Conservation (phyloP, 202 grass and related monocot species). For the Zoysia matrella region DNA sequence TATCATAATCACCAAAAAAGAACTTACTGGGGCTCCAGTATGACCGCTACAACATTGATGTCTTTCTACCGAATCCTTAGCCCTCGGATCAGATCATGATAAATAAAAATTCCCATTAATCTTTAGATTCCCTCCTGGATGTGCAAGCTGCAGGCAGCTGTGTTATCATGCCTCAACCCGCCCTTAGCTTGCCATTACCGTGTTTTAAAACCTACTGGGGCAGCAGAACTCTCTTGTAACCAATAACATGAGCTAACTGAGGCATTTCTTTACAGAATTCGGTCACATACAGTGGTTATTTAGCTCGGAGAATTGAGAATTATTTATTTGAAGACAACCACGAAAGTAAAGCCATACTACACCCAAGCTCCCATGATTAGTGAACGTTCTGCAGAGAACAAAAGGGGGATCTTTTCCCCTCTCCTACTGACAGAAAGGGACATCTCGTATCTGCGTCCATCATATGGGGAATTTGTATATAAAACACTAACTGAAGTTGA, state of each 20-base stretch:
- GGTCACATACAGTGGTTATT: neutral
- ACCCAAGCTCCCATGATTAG: slow-evolving; percentile 41
- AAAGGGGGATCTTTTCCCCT: neutral
- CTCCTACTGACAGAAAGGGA: slow-evolving; percentile 36
- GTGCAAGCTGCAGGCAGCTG: neutral
- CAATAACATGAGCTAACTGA: neutral
- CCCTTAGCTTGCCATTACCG: neutral
- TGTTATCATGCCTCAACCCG: neutral
- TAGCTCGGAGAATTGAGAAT: slow-evolving; percentile 26
- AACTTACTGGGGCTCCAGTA: neutral
- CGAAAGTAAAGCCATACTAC: slow-evolving; percentile 20
- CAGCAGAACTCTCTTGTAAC: neutral
- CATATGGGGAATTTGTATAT: neutral
- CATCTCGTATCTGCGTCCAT: slow-evolving; percentile 36
- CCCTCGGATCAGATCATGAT: neutral
- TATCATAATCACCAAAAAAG: neutral
- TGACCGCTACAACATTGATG: neutral
- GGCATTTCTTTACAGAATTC: slow-evolving; percentile 20
- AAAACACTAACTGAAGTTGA: too few relatives aligned
- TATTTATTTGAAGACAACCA: slow-evolving; percentile 11
- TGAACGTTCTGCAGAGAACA: slow-evolving; percentile 28
- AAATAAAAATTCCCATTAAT: neutral
- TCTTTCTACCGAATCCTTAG: neutral
- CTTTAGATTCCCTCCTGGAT: neutral
- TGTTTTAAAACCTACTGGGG: slow-evolving; percentile 6